Evolutionary conservation across 768 basidiomycete genomes (phyloP), one percentile per base, ranked within the genome.

Genomic region (Glaciozyma martinii): DNA sequence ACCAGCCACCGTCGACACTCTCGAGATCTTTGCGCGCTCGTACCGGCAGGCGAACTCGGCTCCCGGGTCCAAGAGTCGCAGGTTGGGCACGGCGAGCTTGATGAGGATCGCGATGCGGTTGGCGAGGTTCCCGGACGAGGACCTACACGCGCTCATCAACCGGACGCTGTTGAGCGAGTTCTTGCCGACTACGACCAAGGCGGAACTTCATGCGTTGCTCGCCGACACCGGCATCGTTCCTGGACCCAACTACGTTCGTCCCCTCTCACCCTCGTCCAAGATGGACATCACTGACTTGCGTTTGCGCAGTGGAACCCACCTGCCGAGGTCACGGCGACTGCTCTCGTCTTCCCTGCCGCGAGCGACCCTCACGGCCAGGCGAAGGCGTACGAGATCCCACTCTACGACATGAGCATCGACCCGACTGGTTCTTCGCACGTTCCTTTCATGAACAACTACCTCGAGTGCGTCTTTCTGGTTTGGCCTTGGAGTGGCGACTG

Each of bases 141-240:
- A 46, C 40, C 18, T 66, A 6, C 42, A 60, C 13, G 37, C 23
- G 1, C 43, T 69, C 18, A 21, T 70, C 15, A 61, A 69, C 18
- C 32, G 67, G 0, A 56, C 63, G 5, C 52, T 69, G 30, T 53
- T 69, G 23, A 40, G 56, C 44, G 60, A 55, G 54, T 69, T 69
- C 49, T 21, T 69, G 42, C 67, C 67, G 1, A 50, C 46, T n/a
- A 69, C 61, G 15, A 61, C 61, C 42, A 54, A 59, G 19, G 58
- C 46, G 16, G 42, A 42, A 29, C 23, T 69, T 15, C 15, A 29
- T 18, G 58, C 21, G 27, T 8, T 65, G 32, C 29, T 69, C 27
- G 29, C 13, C 32, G 61, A 66, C n/a, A 6, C 25, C 8, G 52
- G 53, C 5, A 23, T 69, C 27, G 16, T 1, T n/a, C n/a, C 15